Base-by-base conservation (phyloP, 352 stramenopile species). In the Phytopythium boreale region DNA sequence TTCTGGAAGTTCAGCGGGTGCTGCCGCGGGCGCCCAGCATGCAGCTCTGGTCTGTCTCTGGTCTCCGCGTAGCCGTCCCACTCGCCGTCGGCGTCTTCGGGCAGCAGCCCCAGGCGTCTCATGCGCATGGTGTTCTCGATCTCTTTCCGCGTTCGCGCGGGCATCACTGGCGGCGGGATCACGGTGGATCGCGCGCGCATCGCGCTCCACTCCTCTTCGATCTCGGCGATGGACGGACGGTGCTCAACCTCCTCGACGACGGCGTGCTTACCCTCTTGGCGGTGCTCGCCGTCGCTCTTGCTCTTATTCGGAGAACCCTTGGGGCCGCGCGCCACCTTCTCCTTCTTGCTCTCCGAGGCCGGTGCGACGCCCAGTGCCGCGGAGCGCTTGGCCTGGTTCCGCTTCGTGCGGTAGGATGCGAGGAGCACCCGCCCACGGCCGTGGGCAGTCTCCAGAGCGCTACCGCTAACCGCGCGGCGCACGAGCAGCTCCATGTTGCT, bases 41-140 rank as follows among this genome's bases (percentile, higher is more conserved):
- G 36, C 46, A 57, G 24, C 43, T 73, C 59, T 1, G 55, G 55
- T 4, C 37, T 22, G 1, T 67, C 49, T 4, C 67, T 62, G 27
- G 46, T 46, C 44, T 67, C 43, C 20, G 39, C 34, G 47, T 75
- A 56, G 7, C 47, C 50, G 1, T 71, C 57, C n/a, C 46, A 57
- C 7, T 80, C 66, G 34, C 69, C 71, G 29, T 83, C 76, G 1
- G 81, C 69, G 22, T 87, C 78, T 22, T 83, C 74, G 3, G 74
- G 56, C 51, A 87, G 64, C 57, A 89, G 61, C 4, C 80, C 80
- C 4, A 89, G 74, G 36, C 80, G 77, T 0, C 73, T 68, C 80
- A 89, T 89, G 29, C 80, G 80, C 49, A 77, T 71, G 61, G 77
- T 83, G 74, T 87, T 87, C 69, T 84, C 67, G 51, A 87, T 80